Base-by-base conservation (phyloP, 1,284 basidiomycete genomes). In the Puccinia coronata region DNA sequence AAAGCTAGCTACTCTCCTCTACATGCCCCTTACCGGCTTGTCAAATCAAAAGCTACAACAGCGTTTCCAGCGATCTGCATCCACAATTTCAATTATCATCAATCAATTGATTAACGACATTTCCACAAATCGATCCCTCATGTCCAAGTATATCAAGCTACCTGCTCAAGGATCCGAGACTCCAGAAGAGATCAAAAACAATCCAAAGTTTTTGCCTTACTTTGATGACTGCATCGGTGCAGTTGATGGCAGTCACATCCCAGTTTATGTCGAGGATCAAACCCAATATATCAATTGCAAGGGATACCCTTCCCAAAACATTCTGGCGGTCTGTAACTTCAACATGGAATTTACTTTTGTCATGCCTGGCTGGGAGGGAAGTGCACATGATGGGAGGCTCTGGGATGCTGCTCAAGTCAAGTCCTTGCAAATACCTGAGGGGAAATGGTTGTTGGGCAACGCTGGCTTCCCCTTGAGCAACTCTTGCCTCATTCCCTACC, bases 321-420 rank as follows among this genome's bases (percentile, higher is more conserved):
- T 74, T 25, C 36, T 74, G 57, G 72, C 53, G 3, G 39, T 47
- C 8, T 72, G 70, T 28, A 57, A 72, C 34, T 57, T 53, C 49
- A 72, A 72, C n/a, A 72, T 72, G 70, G 47, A 51, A 51, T 72
- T 53, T 25, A 72, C 70, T 49, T 72, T 28, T 31, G 49, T 55
- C 20, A 53, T 72, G 70, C 49, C 49, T 20, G 70, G 70, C 9
- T 72, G 70, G 70, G 70, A 72, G 31, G 70, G 70, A n/a, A 72
- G 70, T 55, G 70, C 70, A 25, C 49, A 51, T 55, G 70, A 72
- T 57, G 72, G 53, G 5, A 6, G 67, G 53, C 14, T 74, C 2
- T 74, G 72, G 72, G 51, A 74, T 25, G 28, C 31, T 4, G 72
- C 72, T 9, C 28, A 36, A 12, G 18, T 6, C 16, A 59, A 11